A percentile compares a stretch with the other conserved stretches of the same genome.
Conservation (phyloP, 2,329 filamentous ascomycete species). For the Fusarium xyrophilum region DNA sequence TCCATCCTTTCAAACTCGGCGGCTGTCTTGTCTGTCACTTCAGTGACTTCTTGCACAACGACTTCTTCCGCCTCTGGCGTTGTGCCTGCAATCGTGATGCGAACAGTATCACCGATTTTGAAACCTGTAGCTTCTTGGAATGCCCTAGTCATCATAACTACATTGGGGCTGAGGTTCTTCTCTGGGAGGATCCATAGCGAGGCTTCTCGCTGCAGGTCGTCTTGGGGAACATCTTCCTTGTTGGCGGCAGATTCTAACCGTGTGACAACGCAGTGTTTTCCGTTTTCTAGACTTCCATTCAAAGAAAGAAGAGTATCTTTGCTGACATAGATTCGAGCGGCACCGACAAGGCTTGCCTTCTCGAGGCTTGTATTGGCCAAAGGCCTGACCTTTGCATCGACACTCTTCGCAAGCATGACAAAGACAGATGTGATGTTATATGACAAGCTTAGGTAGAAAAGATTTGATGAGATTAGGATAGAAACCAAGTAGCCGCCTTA, state of each 20-base stretch:
- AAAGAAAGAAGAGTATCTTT: slow-evolving; percentile 56
- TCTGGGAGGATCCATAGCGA: slow-evolving; percentile 59
- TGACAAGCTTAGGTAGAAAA: not conserved
- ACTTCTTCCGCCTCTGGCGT: slow-evolving; percentile 65
- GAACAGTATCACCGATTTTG: slow-evolving; percentile 70
- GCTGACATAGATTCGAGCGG: slow-evolving; percentile 57
- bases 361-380: slow-evolving; percentile 52
- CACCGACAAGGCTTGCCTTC: slow-evolving; percentile 52
- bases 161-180: slow-evolving; percentile 70
- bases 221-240: slow-evolving; percentile 17
- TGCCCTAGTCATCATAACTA: slow-evolving; percentile 75
- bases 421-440: not conserved
- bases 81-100: slow-evolving; percentile 63
- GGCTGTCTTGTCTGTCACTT: slow-evolving; percentile 14
- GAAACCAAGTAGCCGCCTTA: not conserved
- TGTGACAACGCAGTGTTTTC: slow-evolving; percentile 53
- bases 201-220: slow-evolving; percentile 50
- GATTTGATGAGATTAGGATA: no score
- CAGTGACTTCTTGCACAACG: slow-evolving; percentile 64
- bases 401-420: slow-evolving; percentile 46
- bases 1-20: slow-evolving; percentile 11
- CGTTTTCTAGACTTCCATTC: slow-evolving; percentile 52
- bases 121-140: slow-evolving; percentile 77
- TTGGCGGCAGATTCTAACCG: slow-evolving; percentile 29
- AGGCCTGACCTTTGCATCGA: slow-evolving; percentile 53